Conservation (phyloP, 352 stramenopile species). For the Globisporangium apiculatum region DNA sequence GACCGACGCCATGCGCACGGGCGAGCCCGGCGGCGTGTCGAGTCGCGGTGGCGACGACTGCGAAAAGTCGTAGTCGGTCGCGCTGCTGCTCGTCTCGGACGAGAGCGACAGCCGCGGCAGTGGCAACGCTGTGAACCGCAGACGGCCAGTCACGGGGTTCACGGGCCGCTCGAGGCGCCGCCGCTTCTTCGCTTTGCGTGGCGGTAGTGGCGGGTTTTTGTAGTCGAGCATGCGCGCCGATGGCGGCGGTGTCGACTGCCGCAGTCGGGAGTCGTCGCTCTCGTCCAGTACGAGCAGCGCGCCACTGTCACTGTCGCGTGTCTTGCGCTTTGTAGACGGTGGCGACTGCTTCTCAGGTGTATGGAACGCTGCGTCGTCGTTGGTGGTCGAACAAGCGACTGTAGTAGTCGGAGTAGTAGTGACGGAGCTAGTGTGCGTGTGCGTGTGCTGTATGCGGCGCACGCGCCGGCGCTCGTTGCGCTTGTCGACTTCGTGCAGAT, state of each 20-base stretch:
- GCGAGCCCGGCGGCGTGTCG: slow-evolving; percentile 24
- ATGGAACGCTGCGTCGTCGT: slow-evolving; percentile 7
- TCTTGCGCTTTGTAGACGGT: slow-evolving; percentile 7
- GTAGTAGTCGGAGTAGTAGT: neutral
- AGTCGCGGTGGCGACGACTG: slow-evolving; percentile 18
- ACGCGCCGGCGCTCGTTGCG: slow-evolving; percentile 5
- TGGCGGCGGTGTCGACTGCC: slow-evolving; percentile 56
- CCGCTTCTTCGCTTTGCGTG: slow-evolving; percentile 25
- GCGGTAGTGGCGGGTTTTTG: slow-evolving; percentile 56
- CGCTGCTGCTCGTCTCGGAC: slow-evolving; percentile 6
- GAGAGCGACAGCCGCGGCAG: slow-evolving; percentile 12
- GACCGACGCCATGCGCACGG: slow-evolving; percentile 21
- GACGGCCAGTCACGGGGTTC: slow-evolving; percentile 10
- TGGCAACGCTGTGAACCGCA: slow-evolving; percentile 6
- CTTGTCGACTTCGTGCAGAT: slow-evolving; percentile 15
- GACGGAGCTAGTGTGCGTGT: neutral
- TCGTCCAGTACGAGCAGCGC: slow-evolving; percentile 18
- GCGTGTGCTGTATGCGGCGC: neutral
- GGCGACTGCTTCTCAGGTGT: slow-evolving; percentile 13
- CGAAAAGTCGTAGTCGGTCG: slow-evolving; percentile 8
- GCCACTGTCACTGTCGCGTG: slow-evolving; percentile 5
- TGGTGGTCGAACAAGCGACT: neutral
- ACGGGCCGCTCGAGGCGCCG: slow-evolving; percentile 15
- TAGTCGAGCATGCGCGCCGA: slow-evolving; percentile 61
- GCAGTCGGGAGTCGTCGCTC: slow-evolving; percentile 20